Evolutionary conservation across 2,329 filamentous ascomycete species (phyloP), one percentile per base, ranked within the genome.

Genomic region (Talaromyces funiculosus): DNA sequence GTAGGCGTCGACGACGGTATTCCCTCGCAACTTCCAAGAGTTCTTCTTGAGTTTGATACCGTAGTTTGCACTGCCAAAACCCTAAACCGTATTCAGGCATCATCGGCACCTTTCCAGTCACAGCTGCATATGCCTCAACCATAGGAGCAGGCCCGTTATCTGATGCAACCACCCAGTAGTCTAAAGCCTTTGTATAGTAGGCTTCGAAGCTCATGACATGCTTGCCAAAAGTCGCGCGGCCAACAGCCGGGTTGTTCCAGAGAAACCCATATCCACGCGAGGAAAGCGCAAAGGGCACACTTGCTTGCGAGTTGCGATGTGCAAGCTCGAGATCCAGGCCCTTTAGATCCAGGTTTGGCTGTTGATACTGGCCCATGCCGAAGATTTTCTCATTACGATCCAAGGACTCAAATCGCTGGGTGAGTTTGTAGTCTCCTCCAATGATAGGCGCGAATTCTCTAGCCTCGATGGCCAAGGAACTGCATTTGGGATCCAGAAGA

Each of bases 311-410:
- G 67, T 88, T 88, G 1, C 85, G 80, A 40, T 88, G 86, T 0
- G 86, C 85, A 4, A 88, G 78, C 67, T 88, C 86, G 1, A 88
- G 70, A 60, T 88, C 84, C 0, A 76, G 68, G 0, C 85, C 86
- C 65, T 87, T 88, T 53, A 88, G 75, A 67, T 88, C 79, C n/a
- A 88, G 74, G 56, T 77, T 79, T 0, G 83, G 82, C 65, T 88
- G 85, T 66, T 88, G 86, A 62, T 88, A 88, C 70, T 88, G 86
- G 0, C 86, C 86, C 85, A 88, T 88, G 18, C 86, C 86, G 66
- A 80, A 88, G 18, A 88, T 82, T 67, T 81, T 83, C 68, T 88
- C 86, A 18, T 81, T 73, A 0, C 73, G 71, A 57, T 81, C 70
- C 57, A 82, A 67, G 1, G 80, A 82, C 67, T 88, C 85, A 57